Evolutionary conservation across 2,329 filamentous ascomycete genomes (phyloP).

Genomic region (Calonectria naviculata): DNA sequence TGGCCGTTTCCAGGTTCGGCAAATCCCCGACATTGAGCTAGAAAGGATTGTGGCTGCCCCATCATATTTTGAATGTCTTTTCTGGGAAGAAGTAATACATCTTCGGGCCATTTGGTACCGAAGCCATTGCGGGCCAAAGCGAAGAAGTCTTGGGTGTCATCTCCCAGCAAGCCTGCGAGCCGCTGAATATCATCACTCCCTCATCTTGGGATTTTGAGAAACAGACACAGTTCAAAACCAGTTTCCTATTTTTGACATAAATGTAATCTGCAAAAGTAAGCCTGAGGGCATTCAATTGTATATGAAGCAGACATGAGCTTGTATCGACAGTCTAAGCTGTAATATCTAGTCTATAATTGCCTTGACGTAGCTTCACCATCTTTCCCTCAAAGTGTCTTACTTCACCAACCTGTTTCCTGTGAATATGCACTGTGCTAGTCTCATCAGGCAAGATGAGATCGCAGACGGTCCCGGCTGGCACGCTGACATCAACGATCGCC

Average conservation of each 20-base stretch:
- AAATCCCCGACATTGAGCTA: not conserved
- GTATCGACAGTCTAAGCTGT: constrained; percentile 2
- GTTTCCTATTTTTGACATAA: no score
- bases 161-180: not conserved
- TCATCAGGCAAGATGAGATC: constrained; percentile 33
- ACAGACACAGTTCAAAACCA: no score
- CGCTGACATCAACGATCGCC: constrained; percentile 28
- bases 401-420: constrained; percentile 12
- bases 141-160: not conserved
- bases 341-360: constrained; percentile 33
- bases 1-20: not conserved
- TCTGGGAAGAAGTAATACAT: not conserved
- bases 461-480: constrained; percentile 33
- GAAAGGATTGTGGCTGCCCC: not conserved
- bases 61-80: not conserved
- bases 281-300: not conserved
- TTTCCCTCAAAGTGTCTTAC: constrained; percentile 12
- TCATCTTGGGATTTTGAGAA: not conserved
- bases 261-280: no score
- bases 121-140: not conserved
- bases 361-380: constrained; percentile 27
- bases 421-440: constrained; percentile 25
- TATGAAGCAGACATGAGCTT: not conserved
- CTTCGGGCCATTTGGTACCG: constrained; percentile 8
- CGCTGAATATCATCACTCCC: not conserved